Conservation (phyloP, 495 filamentous ascomycete species). For the Glonium stellatum region DNA sequence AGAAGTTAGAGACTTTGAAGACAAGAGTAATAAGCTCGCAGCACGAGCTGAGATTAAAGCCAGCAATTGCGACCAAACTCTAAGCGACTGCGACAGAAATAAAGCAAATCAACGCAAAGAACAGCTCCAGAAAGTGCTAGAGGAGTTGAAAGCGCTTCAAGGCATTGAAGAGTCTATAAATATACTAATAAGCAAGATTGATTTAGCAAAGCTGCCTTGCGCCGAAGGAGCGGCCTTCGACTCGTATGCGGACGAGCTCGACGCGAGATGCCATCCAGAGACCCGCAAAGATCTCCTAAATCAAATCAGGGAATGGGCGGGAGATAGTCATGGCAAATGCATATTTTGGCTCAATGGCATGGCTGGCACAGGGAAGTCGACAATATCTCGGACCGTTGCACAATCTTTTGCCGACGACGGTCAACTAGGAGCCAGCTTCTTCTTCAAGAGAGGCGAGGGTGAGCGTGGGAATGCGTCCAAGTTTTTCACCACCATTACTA, state of each 20-base stretch:
- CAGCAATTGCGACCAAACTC: background rate
- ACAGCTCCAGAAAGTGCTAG: background rate
- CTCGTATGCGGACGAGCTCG: slow-evolving; percentile 12
- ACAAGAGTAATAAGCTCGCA: background rate
- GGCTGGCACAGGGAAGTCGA: slow-evolving; percentile 16
- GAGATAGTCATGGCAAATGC: background rate
- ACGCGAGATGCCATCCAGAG: slow-evolving; percentile 17
- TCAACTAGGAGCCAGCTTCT: slow-evolving; percentile 28
- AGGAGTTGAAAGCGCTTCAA: background rate
- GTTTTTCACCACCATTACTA: slow-evolving; percentile 25
- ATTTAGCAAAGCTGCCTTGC: background rate
- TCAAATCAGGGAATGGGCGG: slow-evolving; percentile 18
- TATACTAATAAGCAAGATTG: background rate
- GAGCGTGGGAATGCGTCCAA: slow-evolving; percentile 18
- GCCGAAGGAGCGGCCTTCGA: slow-evolving; percentile 18
- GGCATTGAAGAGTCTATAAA: background rate
- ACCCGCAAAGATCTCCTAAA: slow-evolving; percentile 23
- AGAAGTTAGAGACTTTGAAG: background rate
- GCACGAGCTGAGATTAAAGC: background rate
- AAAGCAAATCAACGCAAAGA: background rate
- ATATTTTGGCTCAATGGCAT: slow-evolving; percentile 37
- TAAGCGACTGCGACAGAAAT: background rate
- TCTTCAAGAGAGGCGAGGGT: slow-evolving; percentile 27
- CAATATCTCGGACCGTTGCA: slow-evolving; percentile 28
- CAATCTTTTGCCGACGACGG: slow-evolving; percentile 12